Evolutionary conservation across 108 stramenopile species (phyloP), one percentile per base, ranked within the genome.

Genomic region (Fragilaria radians): DNA sequence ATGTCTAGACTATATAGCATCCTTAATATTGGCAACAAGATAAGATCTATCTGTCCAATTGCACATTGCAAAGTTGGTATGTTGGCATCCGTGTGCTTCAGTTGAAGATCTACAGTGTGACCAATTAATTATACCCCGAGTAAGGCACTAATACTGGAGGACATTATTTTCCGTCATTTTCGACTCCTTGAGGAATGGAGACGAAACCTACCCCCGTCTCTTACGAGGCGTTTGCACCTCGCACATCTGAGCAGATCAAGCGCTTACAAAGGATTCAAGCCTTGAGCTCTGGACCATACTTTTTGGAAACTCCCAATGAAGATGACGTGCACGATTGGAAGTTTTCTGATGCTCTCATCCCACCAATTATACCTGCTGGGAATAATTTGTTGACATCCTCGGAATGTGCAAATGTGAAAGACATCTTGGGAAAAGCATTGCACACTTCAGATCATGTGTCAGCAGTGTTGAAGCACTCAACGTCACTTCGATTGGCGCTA

Each of bases 171-270:
- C 11, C 36, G 7, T 42, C 11, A 7, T 11, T 11, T 42, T 11
- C 14, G 11, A 11, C 14, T 11, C 36, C 36, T 5, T 11, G 27
- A 54, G 18, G 18, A 7, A 28, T 42, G 11, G 14, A 11, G 36
- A 11, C 36, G 36, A 42, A 42, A 42, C 36, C 61, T 45, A 57
- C 23, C 22, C 47, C 48, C 58, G 69, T 82, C 26, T 91, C 91
- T 18, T 93, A 93, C 59, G 91, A 93, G 54, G 66, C 70, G 18
- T 93, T 71, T 71, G 91, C 91, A 0, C 91, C 91, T 0, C 76
- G 91, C 31, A 59, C 82, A 1, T 54, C 82, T 36, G 63, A 74
- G 3, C 86, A 88, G 62, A 66, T 85, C 14, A 49, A 68, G 19
- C 70, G 86, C 36, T 53, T 88, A 63, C 59, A 74, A 24, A 66